These are phyloP conservation scores for Neotropicomus parvogracilis DNA, from an alignment of 1,284 basidiomycete species.

Conservation along the genomic window DNA sequence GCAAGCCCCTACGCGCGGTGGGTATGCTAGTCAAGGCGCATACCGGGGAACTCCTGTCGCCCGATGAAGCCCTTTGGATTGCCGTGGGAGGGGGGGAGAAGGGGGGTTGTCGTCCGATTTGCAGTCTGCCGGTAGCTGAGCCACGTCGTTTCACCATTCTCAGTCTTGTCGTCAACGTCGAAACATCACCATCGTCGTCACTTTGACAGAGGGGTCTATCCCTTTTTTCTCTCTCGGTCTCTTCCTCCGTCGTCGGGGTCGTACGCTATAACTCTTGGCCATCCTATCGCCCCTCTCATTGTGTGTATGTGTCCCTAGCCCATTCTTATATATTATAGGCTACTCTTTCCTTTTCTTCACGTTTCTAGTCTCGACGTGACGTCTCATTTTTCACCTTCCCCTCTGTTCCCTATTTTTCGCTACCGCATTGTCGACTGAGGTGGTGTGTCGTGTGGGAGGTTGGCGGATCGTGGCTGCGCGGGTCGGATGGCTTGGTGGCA, in stretches of 20 bases:
- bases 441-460: conserved; percentile 16
- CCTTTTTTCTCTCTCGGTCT: conserved; percentile 9
- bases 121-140: conserved; percentile 13
- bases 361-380: conserved; percentile 23
- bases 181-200: conserved; percentile 15
- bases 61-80: conserved; percentile 23
- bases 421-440: conserved; percentile 19
- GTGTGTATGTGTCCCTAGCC: conserved; percentile 23
- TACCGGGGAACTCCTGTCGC: conserved; percentile 30
- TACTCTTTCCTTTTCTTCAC: conserved; percentile 18
- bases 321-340: conserved; percentile 32
- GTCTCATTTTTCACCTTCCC: conserved; percentile 7
- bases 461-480: conserved; percentile 13
- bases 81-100: background rate
- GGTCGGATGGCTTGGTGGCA: conserved; percentile 17
- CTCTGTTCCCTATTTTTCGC: background rate
- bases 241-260: conserved; percentile 12
- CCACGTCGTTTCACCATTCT: conserved; percentile 16
- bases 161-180: conserved; percentile 15
- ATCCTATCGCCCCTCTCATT: conserved; percentile 5
- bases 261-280: conserved; percentile 11
- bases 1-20: conserved; percentile 21
- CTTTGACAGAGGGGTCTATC: conserved; percentile 10
- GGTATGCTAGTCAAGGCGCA: conserved; percentile 24
- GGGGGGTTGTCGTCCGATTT: conserved; percentile 12